phyloP scores from a whole-genome alignment of 495 filamentous ascomycete species.

The Pyrenopolyporus hunteri region DNA sequence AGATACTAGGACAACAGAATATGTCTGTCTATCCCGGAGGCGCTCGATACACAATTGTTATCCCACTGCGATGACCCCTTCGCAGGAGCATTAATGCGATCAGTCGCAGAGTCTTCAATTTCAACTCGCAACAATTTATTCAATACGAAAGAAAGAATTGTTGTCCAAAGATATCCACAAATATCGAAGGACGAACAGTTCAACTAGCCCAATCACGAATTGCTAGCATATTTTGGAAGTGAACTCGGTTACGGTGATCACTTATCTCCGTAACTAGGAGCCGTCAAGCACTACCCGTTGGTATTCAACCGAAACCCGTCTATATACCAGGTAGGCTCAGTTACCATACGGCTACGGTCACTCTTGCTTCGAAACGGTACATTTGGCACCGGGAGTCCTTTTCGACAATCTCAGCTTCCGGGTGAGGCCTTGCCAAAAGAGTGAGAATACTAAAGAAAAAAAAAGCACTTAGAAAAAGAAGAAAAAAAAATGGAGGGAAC shows the following conservation, averaged over 20 bases:
- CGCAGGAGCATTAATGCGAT: constrained; percentile 37
- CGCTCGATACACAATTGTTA: constrained; percentile 26
- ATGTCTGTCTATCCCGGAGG: not conserved
- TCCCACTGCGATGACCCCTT: constrained; percentile 43
- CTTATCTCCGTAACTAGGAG: not conserved
- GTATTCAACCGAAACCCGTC: not conserved
- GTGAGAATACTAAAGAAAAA: constrained; percentile 7
- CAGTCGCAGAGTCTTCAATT: constrained; percentile 5
- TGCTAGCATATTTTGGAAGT: constrained; percentile 9
- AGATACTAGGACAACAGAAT: constrained; percentile 1
- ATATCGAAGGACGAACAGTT: too few relatives aligned
- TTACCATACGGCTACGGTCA: not conserved
- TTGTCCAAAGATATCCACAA: constrained; percentile 6
- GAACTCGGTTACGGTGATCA: not conserved
- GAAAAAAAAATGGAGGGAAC: constrained; percentile 31
- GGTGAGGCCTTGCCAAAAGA: not conserved
- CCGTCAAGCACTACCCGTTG: not conserved
- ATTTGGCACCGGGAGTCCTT: not conserved
- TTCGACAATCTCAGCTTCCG: not conserved
- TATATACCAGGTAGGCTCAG: not conserved
- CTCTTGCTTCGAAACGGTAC: not conserved
- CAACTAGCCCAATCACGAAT: not conserved
- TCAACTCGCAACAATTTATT: constrained; percentile 14
- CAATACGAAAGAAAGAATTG: constrained; percentile 14
- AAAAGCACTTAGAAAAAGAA: constrained; percentile 23